Conservation (phyloP, 176 grass and related monocot genomes). For the Guadua angustifolia region DNA sequence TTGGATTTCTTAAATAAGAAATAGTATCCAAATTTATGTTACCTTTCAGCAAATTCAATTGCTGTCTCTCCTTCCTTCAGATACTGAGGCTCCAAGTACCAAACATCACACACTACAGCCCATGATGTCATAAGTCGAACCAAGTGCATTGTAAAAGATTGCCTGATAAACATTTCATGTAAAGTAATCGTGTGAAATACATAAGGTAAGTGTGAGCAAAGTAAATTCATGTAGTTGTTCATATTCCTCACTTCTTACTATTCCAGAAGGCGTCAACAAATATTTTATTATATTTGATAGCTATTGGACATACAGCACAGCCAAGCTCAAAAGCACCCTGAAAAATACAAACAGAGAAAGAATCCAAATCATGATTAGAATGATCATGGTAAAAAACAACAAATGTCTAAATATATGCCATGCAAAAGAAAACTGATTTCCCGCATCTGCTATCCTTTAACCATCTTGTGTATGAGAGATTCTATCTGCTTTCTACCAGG, state of each 20-base stretch:
- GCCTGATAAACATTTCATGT: constrained; percentile 71
- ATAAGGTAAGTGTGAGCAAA: constrained; percentile 19
- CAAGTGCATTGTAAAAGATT: constrained; percentile 96
- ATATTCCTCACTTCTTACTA: constrained; percentile 92
- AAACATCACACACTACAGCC: constrained; percentile 99
- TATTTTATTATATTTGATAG: constrained; percentile 99
- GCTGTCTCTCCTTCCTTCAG: constrained; percentile 75
- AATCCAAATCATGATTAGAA: constrained; percentile 21
- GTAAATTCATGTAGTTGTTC: constrained; percentile 22
- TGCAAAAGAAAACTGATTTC: background rate
- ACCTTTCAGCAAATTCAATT: constrained; percentile 99
- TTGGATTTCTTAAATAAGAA: constrained; percentile 20
- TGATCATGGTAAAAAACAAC: background rate
- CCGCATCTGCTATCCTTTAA: background rate
- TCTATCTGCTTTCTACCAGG: constrained; percentile 1
- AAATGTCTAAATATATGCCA: constrained; percentile 10
- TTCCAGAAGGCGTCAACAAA: constrained; percentile 99
- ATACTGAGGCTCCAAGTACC: constrained; percentile 97
- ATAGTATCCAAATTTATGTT: constrained; percentile 10
- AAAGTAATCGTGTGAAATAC: too few species aligned
- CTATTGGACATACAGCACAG: constrained; percentile 97
- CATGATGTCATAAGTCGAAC: constrained; percentile 91
- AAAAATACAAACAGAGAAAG: constrained; percentile 9
- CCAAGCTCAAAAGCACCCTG: constrained; percentile 97
- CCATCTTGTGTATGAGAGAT: background rate